Percentiles rank a stretch among this genome's conserved stretches.
These are phyloP conservation scores for Vigna reflexopilosa DNA, from an alignment of 306 rosid genomes.

Conservation along the genomic window DNA sequence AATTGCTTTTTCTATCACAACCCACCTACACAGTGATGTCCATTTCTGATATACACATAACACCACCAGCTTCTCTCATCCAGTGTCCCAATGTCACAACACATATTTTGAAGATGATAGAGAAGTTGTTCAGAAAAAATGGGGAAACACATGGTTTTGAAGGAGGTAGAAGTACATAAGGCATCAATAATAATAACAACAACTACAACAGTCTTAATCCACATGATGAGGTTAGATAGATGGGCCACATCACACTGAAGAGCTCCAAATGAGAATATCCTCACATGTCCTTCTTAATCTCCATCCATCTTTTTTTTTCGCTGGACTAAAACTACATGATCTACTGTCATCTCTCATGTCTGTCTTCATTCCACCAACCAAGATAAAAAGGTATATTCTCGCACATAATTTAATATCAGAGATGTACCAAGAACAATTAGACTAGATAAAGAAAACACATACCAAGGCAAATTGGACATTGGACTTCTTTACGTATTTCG, in stretches of 20 bases:
- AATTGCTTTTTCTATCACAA: no score
- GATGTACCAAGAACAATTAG: conserved; percentile 26
- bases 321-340: not conserved
- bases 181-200: not conserved
- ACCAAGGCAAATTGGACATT: conserved; percentile 98
- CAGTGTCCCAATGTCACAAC: no score
- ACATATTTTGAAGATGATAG: not conserved
- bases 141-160: no score
- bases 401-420: conserved; percentile 23
- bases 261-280: not conserved
- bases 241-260: not conserved
- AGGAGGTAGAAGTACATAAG: not conserved
- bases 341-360: not conserved
- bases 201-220: not conserved
- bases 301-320: not conserved
- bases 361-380: not conserved
- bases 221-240: not conserved
- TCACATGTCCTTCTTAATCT: not conserved
- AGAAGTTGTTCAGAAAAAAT: not conserved
- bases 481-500: conserved; percentile 85
- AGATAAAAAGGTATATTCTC: conserved; percentile 2
- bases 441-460: conserved; percentile 36
- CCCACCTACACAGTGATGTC: no score
- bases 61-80: no score
- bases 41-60: no score